Conservation (phyloP, 805 yeast genomes). For the Wickerhamiella cacticola region DNA sequence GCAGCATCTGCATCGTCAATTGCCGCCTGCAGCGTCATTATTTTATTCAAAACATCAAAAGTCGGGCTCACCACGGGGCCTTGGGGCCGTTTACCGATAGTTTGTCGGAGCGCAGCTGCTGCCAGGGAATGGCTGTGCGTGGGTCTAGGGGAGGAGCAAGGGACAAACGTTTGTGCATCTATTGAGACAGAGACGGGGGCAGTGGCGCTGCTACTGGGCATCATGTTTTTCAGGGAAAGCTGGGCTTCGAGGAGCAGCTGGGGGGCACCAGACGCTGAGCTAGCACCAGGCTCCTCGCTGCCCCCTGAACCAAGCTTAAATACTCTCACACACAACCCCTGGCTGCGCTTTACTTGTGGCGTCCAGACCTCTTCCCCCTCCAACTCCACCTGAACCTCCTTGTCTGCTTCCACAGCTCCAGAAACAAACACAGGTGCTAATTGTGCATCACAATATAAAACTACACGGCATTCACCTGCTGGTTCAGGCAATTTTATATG, state of each 20-base stretch:
- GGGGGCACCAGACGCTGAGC: too few relatives aligned
- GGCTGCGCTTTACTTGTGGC: background rate
- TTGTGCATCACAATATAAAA: constrained; percentile 6
- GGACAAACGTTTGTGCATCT: background rate
- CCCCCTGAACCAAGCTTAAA: background rate
- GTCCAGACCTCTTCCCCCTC: background rate
- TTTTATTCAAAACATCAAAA: constrained; percentile 24
- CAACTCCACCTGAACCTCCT: background rate
- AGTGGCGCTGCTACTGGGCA: too few relatives aligned
- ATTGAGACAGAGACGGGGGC: background rate
- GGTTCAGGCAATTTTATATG: background rate
- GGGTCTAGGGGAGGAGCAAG: too few relatives aligned
- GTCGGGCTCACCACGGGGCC: constrained; percentile 14
- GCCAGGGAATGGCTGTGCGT: constrained; percentile 7
- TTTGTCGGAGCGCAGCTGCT: constrained; percentile 2
- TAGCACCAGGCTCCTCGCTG: too few relatives aligned
- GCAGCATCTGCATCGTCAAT: constrained; percentile 24
- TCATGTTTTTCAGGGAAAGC: too few relatives aligned
- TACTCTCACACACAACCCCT: background rate
- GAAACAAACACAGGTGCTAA: constrained; percentile 1
- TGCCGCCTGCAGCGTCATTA: constrained; percentile 25
- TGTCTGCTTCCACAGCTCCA: background rate
- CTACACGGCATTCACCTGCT: background rate
- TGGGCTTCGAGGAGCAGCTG: too few relatives aligned
- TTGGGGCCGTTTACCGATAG: background rate